phyloP scores from a whole-genome alignment of 495 filamentous ascomycete species.

The Penicillium lividum region DNA sequence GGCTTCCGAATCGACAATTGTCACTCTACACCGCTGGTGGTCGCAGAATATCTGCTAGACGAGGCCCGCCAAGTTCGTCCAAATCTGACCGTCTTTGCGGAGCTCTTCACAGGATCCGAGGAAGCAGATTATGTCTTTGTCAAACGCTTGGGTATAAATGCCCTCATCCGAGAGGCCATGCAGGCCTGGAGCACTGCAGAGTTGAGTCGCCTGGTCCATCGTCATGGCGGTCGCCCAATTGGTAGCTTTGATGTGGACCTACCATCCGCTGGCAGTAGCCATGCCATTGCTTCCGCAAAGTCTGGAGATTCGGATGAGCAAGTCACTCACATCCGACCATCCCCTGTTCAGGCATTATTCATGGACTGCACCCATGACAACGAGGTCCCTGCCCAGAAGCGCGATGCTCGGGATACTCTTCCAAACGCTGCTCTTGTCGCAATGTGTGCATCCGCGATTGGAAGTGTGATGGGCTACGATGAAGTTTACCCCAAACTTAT shows the following conservation, averaged over 20 bases:
- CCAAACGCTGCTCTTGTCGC: conserved; percentile 93
- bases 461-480: conserved; percentile 98
- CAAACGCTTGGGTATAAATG: conserved; percentile 84
- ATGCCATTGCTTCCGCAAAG: conserved; percentile 40
- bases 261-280: conserved; percentile 41
- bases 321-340: conserved; percentile 72
- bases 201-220: conserved; percentile 87
- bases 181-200: conserved; percentile 96
- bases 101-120: conserved; percentile 95
- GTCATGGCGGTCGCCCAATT: conserved; percentile 90
- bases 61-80: conserved; percentile 85
- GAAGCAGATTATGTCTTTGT: conserved; percentile 95
- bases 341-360: conserved; percentile 88
- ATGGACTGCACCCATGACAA: conserved; percentile 99
- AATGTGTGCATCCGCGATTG: conserved; percentile 92
- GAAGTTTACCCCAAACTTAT: conserved; percentile 92
- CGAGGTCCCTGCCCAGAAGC: conserved; percentile 92
- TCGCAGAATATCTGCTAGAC: conserved; percentile 92
- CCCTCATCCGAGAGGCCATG: conserved; percentile 95
- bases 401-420: conserved; percentile 90
- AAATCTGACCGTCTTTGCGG: conserved; percentile 88
- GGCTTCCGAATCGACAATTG: conserved; percentile 98
- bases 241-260: conserved; percentile 90
- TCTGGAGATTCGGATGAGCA: conserved; percentile 53
- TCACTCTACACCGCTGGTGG: conserved; percentile 91